Base-by-base conservation (phyloP, 1,284 basidiomycete species). In the Marasmius tenuissimus region DNA sequence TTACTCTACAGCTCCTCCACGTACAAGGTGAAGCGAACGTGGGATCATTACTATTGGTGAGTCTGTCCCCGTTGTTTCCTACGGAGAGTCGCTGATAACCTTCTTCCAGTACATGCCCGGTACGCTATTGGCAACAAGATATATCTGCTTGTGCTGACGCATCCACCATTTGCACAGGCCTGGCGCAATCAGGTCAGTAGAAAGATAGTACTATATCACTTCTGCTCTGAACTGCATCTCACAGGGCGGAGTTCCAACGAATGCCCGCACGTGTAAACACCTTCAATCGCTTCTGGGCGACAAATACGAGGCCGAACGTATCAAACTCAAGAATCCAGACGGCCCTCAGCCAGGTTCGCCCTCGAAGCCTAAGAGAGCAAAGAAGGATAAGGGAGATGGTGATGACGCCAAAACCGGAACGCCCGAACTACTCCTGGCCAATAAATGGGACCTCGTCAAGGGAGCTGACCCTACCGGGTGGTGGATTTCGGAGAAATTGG, bases 401-500 rank as follows among this genome's bases (percentile, higher is more conserved):
- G 73, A 72, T 5, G 73, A 71, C 9, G 72, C 0, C 72, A 67
- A 12, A 61, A 61, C 7, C 59, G 52, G 4, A 55, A 65, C 3
- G 61, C 66, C 18, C 76, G 78, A 56, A n/a, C 67, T 88, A 4
- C 71, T 89, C 53, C 74, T 89, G 0, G 87, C 87, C 1, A 81
- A 82, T 62, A 85, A 85, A 61, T 88, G 85, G 83, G 84, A 84
- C 60, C 61, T 85, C 7, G 81, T 84, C 12, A 80, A 70, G 10
- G 84, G 83, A 0, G 73, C 76, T 49, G 86, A 88, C 66, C 86
- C 86, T 0, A 81, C 80, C 10, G 85, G 84, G 0, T 88, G 84
- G 84, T 88, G 86, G 86, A 80, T 88, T 34, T 87, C 85, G 22
- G 87, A 90, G 68, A 89, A 87, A 67, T 70, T 87, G 59, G 84